Percentiles rank a stretch among this genome's conserved stretches.
These are phyloP conservation scores for Lodderomyces metapsilosis DNA, from an alignment of 1,139 yeast genomes.

Conservation along the genomic window DNA sequence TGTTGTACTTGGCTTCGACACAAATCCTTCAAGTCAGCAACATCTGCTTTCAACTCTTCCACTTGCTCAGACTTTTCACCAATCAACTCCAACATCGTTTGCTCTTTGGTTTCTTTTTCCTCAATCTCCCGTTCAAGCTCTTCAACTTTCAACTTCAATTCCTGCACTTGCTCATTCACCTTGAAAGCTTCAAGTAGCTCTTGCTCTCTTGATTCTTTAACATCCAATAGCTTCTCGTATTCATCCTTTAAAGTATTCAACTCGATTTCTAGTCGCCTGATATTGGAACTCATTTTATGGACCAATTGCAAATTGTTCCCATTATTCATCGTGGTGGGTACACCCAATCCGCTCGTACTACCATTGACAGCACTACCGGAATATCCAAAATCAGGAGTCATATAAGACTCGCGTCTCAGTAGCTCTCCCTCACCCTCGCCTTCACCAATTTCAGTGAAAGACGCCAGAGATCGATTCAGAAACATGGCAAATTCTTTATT, in stretches of 20 bases:
- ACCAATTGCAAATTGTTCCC: slow-evolving; percentile 54
- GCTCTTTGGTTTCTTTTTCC: slow-evolving; percentile 44
- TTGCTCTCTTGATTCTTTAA: slow-evolving; percentile 65
- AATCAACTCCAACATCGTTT: slow-evolving; percentile 67
- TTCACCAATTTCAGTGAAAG: slow-evolving; percentile 23
- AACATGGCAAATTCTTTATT: slow-evolving; percentile 15
- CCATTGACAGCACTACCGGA: not conserved
- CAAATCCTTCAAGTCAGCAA: slow-evolving; percentile 80
- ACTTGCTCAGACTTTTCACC: slow-evolving; percentile 90
- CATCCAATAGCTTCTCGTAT: slow-evolving; percentile 48
- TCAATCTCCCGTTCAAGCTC: slow-evolving; percentile 37
- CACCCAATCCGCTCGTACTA: slow-evolving; percentile 7
- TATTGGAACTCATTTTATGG: slow-evolving; percentile 69
- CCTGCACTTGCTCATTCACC: slow-evolving; percentile 49
- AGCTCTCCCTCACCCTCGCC: slow-evolving; percentile 18
- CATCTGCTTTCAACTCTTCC: slow-evolving; percentile 84
- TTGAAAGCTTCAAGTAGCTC: slow-evolving; percentile 51
- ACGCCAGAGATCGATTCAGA: slow-evolving; percentile 19
- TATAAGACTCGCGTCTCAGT: slow-evolving; percentile 11
- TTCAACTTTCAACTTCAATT: slow-evolving; percentile 33
- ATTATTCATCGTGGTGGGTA: slow-evolving; percentile 10
- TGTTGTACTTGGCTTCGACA: slow-evolving; percentile 83
- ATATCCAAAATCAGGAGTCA: slow-evolving; percentile 1
- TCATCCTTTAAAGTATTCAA: slow-evolving; percentile 65
- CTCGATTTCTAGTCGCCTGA: slow-evolving; percentile 80